These are phyloP conservation scores for Eleusine indica DNA, from an alignment of 176 grass and related monocot genomes.

Conservation along the genomic window DNA sequence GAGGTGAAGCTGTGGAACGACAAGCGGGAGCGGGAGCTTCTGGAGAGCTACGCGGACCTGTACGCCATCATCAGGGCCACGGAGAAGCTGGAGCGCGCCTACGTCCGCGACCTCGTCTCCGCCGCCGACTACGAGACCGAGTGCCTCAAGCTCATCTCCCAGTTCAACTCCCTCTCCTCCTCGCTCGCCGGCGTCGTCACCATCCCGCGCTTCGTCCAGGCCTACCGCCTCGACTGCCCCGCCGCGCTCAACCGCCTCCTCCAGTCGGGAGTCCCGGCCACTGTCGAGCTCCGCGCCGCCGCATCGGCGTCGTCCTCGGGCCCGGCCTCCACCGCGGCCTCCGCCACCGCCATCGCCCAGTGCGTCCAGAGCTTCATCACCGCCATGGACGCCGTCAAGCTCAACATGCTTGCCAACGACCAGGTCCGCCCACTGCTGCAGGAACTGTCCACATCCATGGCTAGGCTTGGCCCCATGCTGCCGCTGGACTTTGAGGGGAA, in stretches of 20 bases:
- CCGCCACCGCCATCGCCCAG: constrained; percentile 70
- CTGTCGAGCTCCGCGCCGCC: constrained; percentile 83
- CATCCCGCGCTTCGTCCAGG: constrained; percentile 78
- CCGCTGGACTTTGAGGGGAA: constrained; percentile 91
- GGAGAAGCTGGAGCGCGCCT: constrained; percentile 96
- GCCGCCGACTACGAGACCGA: constrained; percentile 92
- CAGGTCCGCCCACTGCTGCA: constrained; percentile 92
- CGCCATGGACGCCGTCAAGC: constrained; percentile 93
- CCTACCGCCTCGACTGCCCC: constrained; percentile 89
- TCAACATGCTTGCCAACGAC: constrained; percentile 94
- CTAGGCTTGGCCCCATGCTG: constrained; percentile 65
- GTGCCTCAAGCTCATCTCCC: constrained; percentile 96
- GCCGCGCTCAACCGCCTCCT: constrained; percentile 88
- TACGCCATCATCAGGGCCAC: constrained; percentile 94
- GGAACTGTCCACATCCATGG: constrained; percentile 83
- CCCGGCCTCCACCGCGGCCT: constrained; percentile 44
- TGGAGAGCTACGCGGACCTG: constrained; percentile 92
- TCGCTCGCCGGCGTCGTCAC: constrained; percentile 75
- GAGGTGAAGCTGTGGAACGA: constrained; percentile 96
- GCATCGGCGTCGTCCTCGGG: constrained; percentile 45
- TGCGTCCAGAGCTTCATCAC: constrained; percentile 97
- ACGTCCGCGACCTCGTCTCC: constrained; percentile 91
- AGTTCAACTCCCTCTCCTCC: constrained; percentile 87
- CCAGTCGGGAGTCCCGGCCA: constrained; percentile 87
- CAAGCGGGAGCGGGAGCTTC: constrained; percentile 87